Evolutionary conservation across 2,329 filamentous ascomycete species (phyloP), one percentile per base, ranked within the genome.

Genomic region (Aspergillaceae sp.): DNA sequence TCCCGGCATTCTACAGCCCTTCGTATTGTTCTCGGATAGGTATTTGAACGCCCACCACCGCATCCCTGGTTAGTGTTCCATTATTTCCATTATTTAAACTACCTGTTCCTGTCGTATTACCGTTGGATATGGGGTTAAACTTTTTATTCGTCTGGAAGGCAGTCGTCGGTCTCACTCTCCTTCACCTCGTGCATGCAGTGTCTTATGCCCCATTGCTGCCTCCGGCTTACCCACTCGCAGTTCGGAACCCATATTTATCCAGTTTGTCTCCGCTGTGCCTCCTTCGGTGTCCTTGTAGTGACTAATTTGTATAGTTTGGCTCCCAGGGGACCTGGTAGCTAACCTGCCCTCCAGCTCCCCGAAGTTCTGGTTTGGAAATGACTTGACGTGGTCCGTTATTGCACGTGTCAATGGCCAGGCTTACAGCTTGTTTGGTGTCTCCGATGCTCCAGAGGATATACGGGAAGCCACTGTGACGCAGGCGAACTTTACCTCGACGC

Each of bases 211-310:
- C 42, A 7, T 19, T 50, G n/a, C 37, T 45, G 5, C 63, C 65
- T 11, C 68, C 66, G 5, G 66, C 67, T 7, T 70, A 68, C 53
- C 66, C 67, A 3, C 49, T 71, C 40, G 67, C 66, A 2, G 66
- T 70, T 38, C 59, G 60, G 32, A 67, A 62, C 52, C 65, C 66
- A 35, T 68, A 68, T 51, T 52, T 69, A 30, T 67, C 63, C 43
- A 48, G 56, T 58, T 33, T 43, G 56, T 50, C 43, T 35, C 19
- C 19, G 19, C 19, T 41, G 27, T 42, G 9, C 26, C 26, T 26
- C 1, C 6, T 27, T n/a, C 30, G 9, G 28, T n/a, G 10, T 34
- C 33, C 29, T 6, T 9, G 34, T 28, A 11, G 33, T 43, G 40
- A 42, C 38, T 44, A 46, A 48, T 44, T 41, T 35, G 45, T 26